Base-by-base conservation (phyloP, 1,139 yeast species). In the Candida sojae region DNA sequence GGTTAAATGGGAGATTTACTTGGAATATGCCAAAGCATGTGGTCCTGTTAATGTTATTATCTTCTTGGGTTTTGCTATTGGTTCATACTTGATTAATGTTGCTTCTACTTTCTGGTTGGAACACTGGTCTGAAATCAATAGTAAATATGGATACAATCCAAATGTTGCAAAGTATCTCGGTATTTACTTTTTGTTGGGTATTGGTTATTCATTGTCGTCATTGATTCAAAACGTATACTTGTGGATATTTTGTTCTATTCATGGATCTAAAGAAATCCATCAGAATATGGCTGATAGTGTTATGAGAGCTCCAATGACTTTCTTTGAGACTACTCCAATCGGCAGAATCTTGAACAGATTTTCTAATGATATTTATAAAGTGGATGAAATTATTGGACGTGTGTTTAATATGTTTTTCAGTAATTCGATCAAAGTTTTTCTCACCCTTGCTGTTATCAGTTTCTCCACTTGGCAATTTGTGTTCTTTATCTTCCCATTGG, bases 301-400 rank as follows among this genome's bases (percentile, higher is more conserved):
- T 11, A 70, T 93, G 53, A 79, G 93, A 52, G 96, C 98, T 0
- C 99, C 99, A 52, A 95, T 93, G 99, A 80, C 91, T 35, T 93
- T 95, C 66, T 93, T 95, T 62, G 99, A 95, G 68, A 91, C 97
- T 0, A 93, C 98, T 0, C 99, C 99, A 44, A 82, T 93, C 54
- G 99, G 99, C 34, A 82, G 99, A 67, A 83, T 95, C 51, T 76
- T 93, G 67, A 95, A 95, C 74, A 78, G 99, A 64, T 93, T 93
- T 64, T 90, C 98, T 6, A 91, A 85, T 65, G 99, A 93, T 73
- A 84, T 95, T 47, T 90, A 90, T 71, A 89, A 91, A 62, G 86
- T 93, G 53, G 99, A 93, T 68, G 96, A 91, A 65, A 77, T 86
- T 32, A 75, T 93, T 56, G 91, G 93, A 9, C 78, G 97, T 61